Conservation (phyloP, 176 grass and related monocot species). For the Tuctoria greenei region DNA sequence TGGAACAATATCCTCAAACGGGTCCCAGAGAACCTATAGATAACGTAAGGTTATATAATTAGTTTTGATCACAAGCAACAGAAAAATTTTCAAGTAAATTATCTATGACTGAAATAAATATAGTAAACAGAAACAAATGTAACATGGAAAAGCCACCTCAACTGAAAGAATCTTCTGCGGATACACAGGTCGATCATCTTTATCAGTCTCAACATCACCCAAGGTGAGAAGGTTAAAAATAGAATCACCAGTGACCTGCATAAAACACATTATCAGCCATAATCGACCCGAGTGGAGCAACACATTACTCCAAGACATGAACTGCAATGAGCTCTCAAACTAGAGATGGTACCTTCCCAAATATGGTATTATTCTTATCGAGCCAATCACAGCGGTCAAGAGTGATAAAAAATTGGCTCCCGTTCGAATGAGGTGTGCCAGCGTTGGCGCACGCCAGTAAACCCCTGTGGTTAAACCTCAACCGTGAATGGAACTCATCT, state of each 20-base stretch:
- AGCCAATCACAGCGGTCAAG: slow-evolving; percentile 92
- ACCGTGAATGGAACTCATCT: slow-evolving; percentile 83
- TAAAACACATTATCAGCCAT: slow-evolving; percentile 2
- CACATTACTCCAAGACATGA: slow-evolving; percentile 1
- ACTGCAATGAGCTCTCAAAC: background rate
- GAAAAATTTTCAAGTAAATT: background rate
- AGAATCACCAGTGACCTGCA: slow-evolving; percentile 94
- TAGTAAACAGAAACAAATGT: background rate
- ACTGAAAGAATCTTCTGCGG: slow-evolving; percentile 86
- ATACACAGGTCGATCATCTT: slow-evolving; percentile 83
- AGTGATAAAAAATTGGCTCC: slow-evolving; percentile 91
- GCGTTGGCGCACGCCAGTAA: slow-evolving; percentile 95
- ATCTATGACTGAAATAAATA: background rate
- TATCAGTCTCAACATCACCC: slow-evolving; percentile 85
- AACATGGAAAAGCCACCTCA: slow-evolving; percentile 54
- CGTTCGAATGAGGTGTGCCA: slow-evolving; percentile 80
- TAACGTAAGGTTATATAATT: background rate
- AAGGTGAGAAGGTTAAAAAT: slow-evolving; percentile 85
- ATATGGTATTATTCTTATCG: slow-evolving; percentile 89
- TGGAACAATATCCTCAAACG: slow-evolving; percentile 94
- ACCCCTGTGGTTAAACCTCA: slow-evolving; percentile 95
- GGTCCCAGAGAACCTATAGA: slow-evolving; percentile 88
- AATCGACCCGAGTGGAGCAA: background rate
- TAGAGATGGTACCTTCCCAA: slow-evolving; percentile 63
- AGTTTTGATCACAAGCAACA: slow-evolving; percentile 7